These are phyloP conservation scores for Trypanosomatidae sp. DNA, from an alignment of 208 protist species.

Conservation along the genomic window DNA sequence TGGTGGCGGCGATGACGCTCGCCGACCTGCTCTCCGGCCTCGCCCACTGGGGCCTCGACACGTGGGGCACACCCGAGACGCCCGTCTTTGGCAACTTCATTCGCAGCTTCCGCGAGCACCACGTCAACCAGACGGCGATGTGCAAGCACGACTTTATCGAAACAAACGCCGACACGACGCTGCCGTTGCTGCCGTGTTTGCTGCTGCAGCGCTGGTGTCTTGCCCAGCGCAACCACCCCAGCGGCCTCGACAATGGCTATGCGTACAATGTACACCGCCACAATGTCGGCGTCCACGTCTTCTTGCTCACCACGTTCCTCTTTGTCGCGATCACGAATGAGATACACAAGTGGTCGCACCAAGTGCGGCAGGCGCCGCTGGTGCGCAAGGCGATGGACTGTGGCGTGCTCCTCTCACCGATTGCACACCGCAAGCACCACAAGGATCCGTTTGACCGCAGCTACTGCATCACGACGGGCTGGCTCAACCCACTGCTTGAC, in stretches of 20 bases:
- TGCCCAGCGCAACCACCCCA: slow-evolving; percentile 10
- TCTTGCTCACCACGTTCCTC: slow-evolving; percentile 55
- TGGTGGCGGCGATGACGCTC: slow-evolving; percentile 62
- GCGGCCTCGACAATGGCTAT: slow-evolving; percentile 17
- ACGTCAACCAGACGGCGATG: slow-evolving; percentile 87
- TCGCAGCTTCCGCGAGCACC: slow-evolving; percentile 91
- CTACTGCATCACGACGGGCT: slow-evolving; percentile 95
- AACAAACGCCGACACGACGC: slow-evolving; percentile 90
- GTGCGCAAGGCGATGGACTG: slow-evolving; percentile 56
- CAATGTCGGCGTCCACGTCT: slow-evolving; percentile 57
- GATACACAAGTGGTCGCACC: slow-evolving; percentile 92
- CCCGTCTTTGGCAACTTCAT: slow-evolving; percentile 89
- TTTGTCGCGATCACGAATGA: slow-evolving; percentile 89
- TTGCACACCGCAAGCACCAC: slow-evolving; percentile 85
- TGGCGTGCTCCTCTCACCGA: slow-evolving; percentile 72
- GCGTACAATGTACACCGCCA: slow-evolving; percentile 31
- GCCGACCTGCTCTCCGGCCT: slow-evolving; percentile 88
- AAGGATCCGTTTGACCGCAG: slow-evolving; percentile 80
- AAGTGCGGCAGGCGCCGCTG: slow-evolving; percentile 33
- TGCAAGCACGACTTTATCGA: slow-evolving; percentile 91
- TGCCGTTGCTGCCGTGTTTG: slow-evolving; percentile 72
- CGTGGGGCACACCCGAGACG: slow-evolving; percentile 86
- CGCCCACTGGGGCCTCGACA: slow-evolving; percentile 90
- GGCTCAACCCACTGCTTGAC: slow-evolving; percentile 86
- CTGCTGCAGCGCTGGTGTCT: slow-evolving; percentile 34